Evolutionary conservation across 2,329 filamentous ascomycete genomes (phyloP), one percentile per base, ranked within the genome.

Genomic region (Ophiostoma sp.): DNA sequence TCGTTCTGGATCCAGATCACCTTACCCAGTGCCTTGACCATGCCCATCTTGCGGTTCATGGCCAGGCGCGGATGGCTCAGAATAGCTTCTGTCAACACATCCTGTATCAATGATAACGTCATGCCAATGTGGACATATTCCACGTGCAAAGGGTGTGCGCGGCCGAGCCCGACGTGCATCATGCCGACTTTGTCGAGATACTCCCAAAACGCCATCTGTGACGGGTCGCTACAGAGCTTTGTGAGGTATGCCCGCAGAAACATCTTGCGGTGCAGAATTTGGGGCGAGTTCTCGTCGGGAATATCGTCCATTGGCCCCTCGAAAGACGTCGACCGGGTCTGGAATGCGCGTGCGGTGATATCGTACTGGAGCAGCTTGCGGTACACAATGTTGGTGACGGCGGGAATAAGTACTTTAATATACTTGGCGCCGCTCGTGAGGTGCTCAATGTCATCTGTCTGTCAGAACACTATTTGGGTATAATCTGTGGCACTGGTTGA

Each of bases 1-100:
- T 94, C 91, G 77, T 94, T 94, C 79, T 94, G 92, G 74, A 94
- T 93, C 91, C 91, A 94, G 73, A 94, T 89, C 35, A 94, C 88
- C 78, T 95, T 94, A 73, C 87, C 87, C 31, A 94, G 82, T 0
- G 92, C 91, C 77, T 90, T 91, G 66, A 94, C 84, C 4, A 94
- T 84, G 31, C 86, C 89, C 23, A 90, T 88, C 80, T 94, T 94
- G 79, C 86, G 85, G 71, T 84, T 82, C 75, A 91, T 83, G 52
- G 85, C 83, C 52, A 95, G 82, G 2, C 85, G 85, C 0, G 90
- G 90, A 75, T 93, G 85, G 3, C 85, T 89, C 67, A 94, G 84
- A 68, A 94, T 88, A 20, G 91, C 91, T 76, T 93, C 91, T 33
- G 86, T 89, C 74, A 94, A 84, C 27, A 92, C 86, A 76, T 94